Base-by-base conservation (phyloP, 495 filamentous ascomycete genomes). In the Chlorociboria aeruginascens region DNA sequence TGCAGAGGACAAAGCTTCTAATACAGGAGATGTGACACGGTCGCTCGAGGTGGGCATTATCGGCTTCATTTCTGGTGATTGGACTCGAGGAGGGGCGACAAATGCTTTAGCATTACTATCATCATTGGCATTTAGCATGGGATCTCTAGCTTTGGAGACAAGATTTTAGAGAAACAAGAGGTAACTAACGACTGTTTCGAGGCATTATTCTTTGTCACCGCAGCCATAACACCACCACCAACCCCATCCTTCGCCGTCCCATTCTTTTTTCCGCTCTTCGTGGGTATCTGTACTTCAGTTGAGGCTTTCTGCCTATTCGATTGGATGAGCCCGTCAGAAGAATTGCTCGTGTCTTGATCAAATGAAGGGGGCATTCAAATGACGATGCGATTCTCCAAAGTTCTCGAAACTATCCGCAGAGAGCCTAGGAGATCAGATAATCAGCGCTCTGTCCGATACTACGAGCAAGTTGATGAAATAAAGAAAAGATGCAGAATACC, bases 261-360 rank as follows among this genome's bases (percentile, higher is more conserved):
- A 49, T 60, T 54, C 47, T 60, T 57, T 43, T 47, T 55, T 25
- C 46, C 51, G 32, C 45, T 48, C 41, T 54, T 60, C 30, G 48
- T 46, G 13, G 57, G 33, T 25, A 53, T 33, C 28, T 50, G 51
- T 31, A 50, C 37, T 50, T 46, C 54, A 53, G 66, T 62, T 33
- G 48, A 30, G 14, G 54, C 54, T 55, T 68, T 72, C 61, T 67
- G 50, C 50, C 40, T 45, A 39, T 52, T 60, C 6, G 25, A 40
- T 10, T 48, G n/a, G 8, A 2, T 2, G 33, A 48, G 37, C 30
- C 16, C 33, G 34, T 14, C 52, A 31, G 52, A 32, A 16, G 29
- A 53, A 14, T 50, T 51, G 28, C 8, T 48, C 33, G 31, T 52
- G 34, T 61, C 52, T 52, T 61, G 46, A 35, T 61, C 58, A 35